Base-by-base conservation (phyloP, 73 alveolate species). In the Paramecium primaurelia region DNA sequence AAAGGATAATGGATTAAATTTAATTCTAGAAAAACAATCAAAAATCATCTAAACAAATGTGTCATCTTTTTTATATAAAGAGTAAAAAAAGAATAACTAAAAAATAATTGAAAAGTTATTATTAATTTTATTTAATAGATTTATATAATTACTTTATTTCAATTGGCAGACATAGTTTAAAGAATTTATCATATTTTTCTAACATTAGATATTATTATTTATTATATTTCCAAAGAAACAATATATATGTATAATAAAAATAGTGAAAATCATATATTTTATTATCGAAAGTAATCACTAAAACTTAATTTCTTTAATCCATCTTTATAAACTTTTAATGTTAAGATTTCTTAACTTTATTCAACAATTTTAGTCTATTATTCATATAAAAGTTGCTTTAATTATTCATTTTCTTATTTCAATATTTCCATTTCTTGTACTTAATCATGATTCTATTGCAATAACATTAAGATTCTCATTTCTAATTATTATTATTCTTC, bases 261-360 rank as follows among this genome's bases (percentile, higher is more conserved):
- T 22, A 54, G 69, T 54, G 16, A 18, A 54, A 54, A 6, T 64
- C 84, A 64, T 28, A 32, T 12, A 64, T 64, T 64, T 28, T 64
- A 64, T 64, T 64, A 64, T 64, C 84, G 84, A 64, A 64, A 64
- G 84, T 64, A 64, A 64, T 64, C 84, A 64, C 84, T 64, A 26
- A 64, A 64, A 64, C 84, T 64, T 32, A 32, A 7, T 10, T 64
- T 64, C 30, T 64, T 64, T 32, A 26, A 32, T 64, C 84, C 84
- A 64, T 64, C 84, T 64, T 64, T 64, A 64, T 64, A 64, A 28
- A 64, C 47, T 32, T 64, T 28, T 32, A 64, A 34, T 64, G 84
- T 25, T 14, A 25, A 32, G 8, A 64, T 64, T 37, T 73, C 87
- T 73, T 73, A 44, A 34, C 47, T 37, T 73, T 73, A 40, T 12